Evolutionary conservation across 2,329 filamentous ascomycete genomes (phyloP), one percentile per base, ranked within the genome.

Genomic region (Hymenoscyphus repandus): DNA sequence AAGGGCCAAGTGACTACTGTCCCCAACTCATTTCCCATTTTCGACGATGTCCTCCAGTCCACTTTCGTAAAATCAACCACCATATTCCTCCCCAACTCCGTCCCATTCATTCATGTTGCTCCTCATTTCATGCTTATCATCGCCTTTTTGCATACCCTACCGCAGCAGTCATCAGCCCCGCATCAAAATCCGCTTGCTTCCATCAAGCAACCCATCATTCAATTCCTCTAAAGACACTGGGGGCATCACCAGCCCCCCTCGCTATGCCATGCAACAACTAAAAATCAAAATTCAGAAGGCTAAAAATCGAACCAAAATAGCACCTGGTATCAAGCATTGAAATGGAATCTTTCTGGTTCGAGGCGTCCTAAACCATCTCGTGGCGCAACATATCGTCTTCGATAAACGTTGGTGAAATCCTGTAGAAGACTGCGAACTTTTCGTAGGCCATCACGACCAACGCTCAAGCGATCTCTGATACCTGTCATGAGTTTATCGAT

Each of bases 351-450:
- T 18, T 86, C 83, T 20, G 90, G 90, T 71, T 96, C 90, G 51
- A 97, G 73, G 65, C 90, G 80, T 3, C 92, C 92, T 38, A 97
- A 74, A 1, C 92, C 92, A 66, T 97, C 92, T 54, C 92, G 76
- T 6, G 93, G 93, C n/a, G 93, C 92, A 42, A 99, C 88, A 64
- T 99, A 96, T 56, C 95, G 80, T 65, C 95, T 79, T 45, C 95
- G 83, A 69, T 99, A 99, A 30, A 85, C 88, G 67, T 92, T 95
- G 20, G 93, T 97, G 67, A 99, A 99, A 70, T 99, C 95, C 71
- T 97, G 93, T 51, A 99, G 77, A 32, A 96, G 76, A 22, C 81
- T 84, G 34, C 92, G 80, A 48, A 96, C 90, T 71, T 90, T 90
- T 52, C 90, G 78, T 38, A 89, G 68, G 20, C 75, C 76, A 18